Base-by-base conservation (phyloP, 2,329 filamentous ascomycete genomes). In the Penicillium rolfsii region DNA sequence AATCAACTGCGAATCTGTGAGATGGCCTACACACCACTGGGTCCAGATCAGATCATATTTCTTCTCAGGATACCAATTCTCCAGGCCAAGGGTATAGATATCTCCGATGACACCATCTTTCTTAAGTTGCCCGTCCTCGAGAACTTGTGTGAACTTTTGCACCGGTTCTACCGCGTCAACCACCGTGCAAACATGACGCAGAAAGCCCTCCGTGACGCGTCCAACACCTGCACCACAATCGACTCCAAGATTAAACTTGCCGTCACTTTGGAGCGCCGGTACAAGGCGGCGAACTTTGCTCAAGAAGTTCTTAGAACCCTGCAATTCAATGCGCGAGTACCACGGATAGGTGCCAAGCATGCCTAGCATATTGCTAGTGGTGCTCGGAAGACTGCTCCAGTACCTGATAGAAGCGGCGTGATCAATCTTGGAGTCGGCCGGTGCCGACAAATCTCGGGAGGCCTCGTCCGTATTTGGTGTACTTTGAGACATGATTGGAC, bases 131-230 rank as follows among this genome's bases (percentile, higher is more conserved):
- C 74, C 70, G 0, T 75, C 71, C 5, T 75, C 73, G 1, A 96
- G 77, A 22, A 81, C 79, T 14, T 83, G 82, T 0, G 91, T 93
- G 76, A 97, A 96, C 73, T 93, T 92, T 68, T 83, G 80, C 22
- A 97, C 86, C 0, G 93, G 94, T 80, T 97, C 93, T 35, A 97
- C 86, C 24, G 96, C 83, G 73, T 97, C 93, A 6, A 97, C 89
- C 2, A 82, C 79, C 16, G 86, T 80, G n/a, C 89, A 88, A 1
- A 94, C 79, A 26, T 86, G 81, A 30, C 89, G 77, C n/a, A 97
- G 81, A 4, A 97, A 82, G 0, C 90, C 90, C 59, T 89, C 83
- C 0, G 92, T 96, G 61, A 97, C 85, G 45, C 94, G 83, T 0
- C 93, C 94, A 59, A 97, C 96, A 0, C 93, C 86, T 0, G 86